Evolutionary conservation across 1,284 basidiomycete genomes (phyloP).

Genomic region (Meira nashicola): DNA sequence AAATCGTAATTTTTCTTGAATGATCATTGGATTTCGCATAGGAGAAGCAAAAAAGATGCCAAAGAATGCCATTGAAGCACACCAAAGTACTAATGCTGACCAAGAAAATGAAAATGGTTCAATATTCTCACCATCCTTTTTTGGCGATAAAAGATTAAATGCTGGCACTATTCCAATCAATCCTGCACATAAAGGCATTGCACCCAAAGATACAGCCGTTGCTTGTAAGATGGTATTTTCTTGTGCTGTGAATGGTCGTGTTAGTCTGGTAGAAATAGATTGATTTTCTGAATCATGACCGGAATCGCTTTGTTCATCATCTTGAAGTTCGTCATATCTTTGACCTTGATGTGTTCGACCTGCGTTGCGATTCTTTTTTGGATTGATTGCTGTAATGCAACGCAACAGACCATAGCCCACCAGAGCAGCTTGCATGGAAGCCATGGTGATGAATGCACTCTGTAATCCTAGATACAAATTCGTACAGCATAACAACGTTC

Average conservation of each 20-base stretch:
- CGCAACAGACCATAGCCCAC: conserved; percentile 81
- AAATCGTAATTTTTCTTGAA: conserved; percentile 87
- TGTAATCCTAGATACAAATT: conserved; percentile 73
- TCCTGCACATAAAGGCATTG: conserved; percentile 81
- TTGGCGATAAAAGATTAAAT: conserved; percentile 68
- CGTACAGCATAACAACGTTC: conserved; percentile 70
- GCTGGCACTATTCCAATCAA: conserved; percentile 93
- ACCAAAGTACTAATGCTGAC: conserved; percentile 72
- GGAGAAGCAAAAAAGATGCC: conserved; percentile 91
- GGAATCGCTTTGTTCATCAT: neutral
- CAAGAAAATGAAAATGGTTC: conserved; percentile 69
- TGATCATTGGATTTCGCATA: conserved; percentile 86
- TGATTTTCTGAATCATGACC: neutral
- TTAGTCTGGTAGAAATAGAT: conserved; percentile 12
- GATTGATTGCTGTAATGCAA: conserved; percentile 54
- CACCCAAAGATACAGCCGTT: conserved; percentile 73
- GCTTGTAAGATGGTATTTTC: conserved; percentile 89
- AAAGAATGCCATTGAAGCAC: conserved; percentile 72
- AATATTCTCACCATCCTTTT: conserved; percentile 66
- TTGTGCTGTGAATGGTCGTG: conserved; percentile 68
- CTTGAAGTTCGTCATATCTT: too few species aligned
- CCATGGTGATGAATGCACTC: conserved; percentile 76
- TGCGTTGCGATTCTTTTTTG: too few species aligned
- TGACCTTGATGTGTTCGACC: too few species aligned
- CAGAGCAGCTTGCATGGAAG: conserved; percentile 87